phyloP scores from a whole-genome alignment of 2,329 filamentous ascomycete species.

The Chaetomiaceae sp. region DNA sequence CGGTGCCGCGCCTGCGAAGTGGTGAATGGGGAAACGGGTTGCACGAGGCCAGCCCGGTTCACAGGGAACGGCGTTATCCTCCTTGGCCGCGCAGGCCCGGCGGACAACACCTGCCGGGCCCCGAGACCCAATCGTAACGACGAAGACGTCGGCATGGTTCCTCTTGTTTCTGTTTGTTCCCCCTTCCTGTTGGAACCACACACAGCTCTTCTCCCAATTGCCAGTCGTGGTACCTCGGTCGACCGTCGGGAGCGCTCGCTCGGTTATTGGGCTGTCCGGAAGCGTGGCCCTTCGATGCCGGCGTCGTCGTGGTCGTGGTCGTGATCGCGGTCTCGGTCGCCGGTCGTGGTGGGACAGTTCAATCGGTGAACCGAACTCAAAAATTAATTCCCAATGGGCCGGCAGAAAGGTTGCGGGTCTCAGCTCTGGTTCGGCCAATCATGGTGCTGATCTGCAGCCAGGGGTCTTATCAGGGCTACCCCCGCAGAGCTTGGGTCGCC shows the following conservation, averaged over 20 bases:
- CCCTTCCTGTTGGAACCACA: too few species aligned
- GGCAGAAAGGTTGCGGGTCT: neutral
- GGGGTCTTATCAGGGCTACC: neutral
- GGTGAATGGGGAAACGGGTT: slow-evolving; percentile 1
- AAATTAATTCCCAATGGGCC: slow-evolving; percentile 7
- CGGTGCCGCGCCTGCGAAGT: too few species aligned
- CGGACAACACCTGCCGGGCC: slow-evolving; percentile 11
- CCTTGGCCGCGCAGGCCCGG: neutral
- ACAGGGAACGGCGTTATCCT: slow-evolving; percentile 7
- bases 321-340: too few species aligned
- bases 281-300: too few species aligned
- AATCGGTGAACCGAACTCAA: slow-evolving; percentile 2
- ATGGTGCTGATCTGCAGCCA: neutral
- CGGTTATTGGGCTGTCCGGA: too few species aligned
- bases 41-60: neutral
- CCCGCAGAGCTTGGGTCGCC: neutral
- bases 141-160: slow-evolving; percentile 19
- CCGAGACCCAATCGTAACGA: slow-evolving; percentile 15
- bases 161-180: too few species aligned
- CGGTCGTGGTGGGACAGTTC: neutral
- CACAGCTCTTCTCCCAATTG: too few species aligned
- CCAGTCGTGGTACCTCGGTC: too few species aligned
- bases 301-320: neutral
- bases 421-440: neutral
- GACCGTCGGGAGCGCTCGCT: too few species aligned